A percentile compares a stretch with the other conserved stretches of the same genome.
Evolutionary conservation across 2,329 filamentous ascomycete species (phyloP).

Genomic region (Paraconiothyrium brasiliense): DNA sequence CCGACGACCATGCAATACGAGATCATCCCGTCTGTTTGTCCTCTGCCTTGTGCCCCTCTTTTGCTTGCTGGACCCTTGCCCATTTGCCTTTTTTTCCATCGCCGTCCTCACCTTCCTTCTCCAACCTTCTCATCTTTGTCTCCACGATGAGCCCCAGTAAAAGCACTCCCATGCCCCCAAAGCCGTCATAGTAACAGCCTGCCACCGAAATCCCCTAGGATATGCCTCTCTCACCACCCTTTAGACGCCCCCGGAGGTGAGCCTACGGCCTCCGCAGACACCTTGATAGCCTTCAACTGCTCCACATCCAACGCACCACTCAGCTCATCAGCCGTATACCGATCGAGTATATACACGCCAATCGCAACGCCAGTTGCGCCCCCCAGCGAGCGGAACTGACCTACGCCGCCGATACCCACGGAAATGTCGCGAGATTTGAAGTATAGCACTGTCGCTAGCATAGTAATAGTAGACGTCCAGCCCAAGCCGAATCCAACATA

Average conservation of each 20-base stretch:
- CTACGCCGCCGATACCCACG: neutral
- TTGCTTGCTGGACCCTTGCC: too few relatives aligned
- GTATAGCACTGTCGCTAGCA: neutral
- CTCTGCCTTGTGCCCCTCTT: too few relatives aligned
- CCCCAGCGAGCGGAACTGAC: neutral
- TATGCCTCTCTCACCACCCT: neutral
- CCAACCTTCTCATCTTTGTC: neutral
- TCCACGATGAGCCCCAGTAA: neutral
- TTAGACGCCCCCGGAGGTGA: neutral
- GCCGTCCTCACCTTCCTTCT: too few relatives aligned
- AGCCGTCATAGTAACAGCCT: slow-evolving; percentile 10
- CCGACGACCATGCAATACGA: too few relatives aligned
- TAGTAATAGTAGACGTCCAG: neutral
- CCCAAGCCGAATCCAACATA: slow-evolving; percentile 10
- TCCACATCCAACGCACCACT: neutral
- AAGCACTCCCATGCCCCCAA: neutral
- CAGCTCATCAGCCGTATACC: slow-evolving; percentile 1
- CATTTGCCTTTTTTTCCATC: too few relatives aligned
- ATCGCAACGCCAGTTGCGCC: slow-evolving; percentile 4
- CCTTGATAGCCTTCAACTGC: slow-evolving; percentile 7
- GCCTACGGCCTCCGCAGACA: slow-evolving; percentile 1
- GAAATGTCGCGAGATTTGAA: slow-evolving; percentile 2
- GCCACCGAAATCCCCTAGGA: slow-evolving; percentile 4
- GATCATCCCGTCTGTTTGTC: too few relatives aligned
- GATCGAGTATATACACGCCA: slow-evolving; percentile 2